phyloP scores from a whole-genome alignment of 306 rosid genomes.

The Dalbergia cochinchinensis region DNA sequence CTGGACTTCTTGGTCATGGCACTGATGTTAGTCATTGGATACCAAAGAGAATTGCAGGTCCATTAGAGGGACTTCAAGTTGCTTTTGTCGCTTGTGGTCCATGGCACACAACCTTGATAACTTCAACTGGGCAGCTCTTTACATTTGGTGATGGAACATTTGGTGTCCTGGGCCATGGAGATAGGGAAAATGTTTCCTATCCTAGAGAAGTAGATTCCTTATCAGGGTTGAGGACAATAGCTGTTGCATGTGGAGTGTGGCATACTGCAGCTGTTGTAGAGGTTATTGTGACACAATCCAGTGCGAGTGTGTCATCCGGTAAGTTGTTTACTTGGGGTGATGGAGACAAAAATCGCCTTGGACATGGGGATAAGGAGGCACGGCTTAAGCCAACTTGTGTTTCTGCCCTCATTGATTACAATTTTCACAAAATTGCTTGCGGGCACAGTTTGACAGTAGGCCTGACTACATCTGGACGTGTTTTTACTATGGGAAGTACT shows the following conservation, averaged over 20 bases:
- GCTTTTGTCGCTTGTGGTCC: conserved; percentile 98
- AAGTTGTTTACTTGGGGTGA: conserved; percentile 99
- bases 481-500: conserved; percentile 93
- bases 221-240: conserved; percentile 83
- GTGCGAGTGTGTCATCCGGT: conserved; percentile 79
- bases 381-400: conserved; percentile 93
- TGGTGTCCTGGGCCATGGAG: conserved; percentile 96
- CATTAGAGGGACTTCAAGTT: conserved; percentile 92
- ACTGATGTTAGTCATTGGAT: conserved; percentile 92
- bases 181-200: conserved; percentile 73
- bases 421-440: conserved; percentile 91
- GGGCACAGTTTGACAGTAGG: conserved; percentile 96
- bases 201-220: conserved; percentile 93
- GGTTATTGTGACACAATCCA: conserved; percentile 89
- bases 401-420: conserved; percentile 82
- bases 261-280: conserved; percentile 98
- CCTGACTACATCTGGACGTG: conserved; percentile 84
- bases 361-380: conserved; percentile 97
- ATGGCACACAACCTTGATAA: conserved; percentile 95
- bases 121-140: conserved; percentile 86
- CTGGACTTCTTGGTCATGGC: conserved; percentile 98
- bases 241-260: conserved; percentile 99
- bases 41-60: conserved; percentile 89
- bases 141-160: conserved; percentile 99
- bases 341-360: conserved; percentile 96